A percentile compares a stretch with the other conserved stretches of the same genome.
Evolutionary conservation across 2,329 filamentous ascomycete species (phyloP).

Genomic region (Calonectria pauciramosa): DNA sequence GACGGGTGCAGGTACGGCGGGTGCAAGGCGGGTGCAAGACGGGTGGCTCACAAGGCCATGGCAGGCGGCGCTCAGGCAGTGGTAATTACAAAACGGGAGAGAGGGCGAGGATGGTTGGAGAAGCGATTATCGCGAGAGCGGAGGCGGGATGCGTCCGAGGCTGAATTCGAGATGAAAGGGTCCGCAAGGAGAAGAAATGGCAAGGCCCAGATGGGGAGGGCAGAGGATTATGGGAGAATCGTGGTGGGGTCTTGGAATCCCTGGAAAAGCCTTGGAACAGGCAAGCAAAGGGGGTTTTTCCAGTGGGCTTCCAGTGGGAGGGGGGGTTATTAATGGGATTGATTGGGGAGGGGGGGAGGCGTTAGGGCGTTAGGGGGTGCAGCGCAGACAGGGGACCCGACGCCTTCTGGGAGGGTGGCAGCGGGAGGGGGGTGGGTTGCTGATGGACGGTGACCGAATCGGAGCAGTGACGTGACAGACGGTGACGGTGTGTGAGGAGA

Average conservation of each 20-base stretch:
- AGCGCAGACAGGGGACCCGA: neutral
- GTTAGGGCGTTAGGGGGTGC: conserved; percentile 25
- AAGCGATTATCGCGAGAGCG: neutral
- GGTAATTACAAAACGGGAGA: neutral
- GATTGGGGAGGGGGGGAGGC: conserved; percentile 29
- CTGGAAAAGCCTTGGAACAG: conserved; percentile 43
- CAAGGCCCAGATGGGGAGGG: conserved; percentile 22
- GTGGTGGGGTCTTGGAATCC: conserved; percentile 45
- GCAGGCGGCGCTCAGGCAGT: conserved; percentile 16
- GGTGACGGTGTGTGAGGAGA: conserved; percentile 10
- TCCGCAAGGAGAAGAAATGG: conserved; percentile 34
- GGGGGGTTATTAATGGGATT: conserved; percentile 28
- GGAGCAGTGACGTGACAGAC: conserved; percentile 26
- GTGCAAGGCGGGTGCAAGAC: conserved; percentile 20
- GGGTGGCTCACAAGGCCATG: conserved; percentile 41
- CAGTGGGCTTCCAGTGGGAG: conserved; percentile 25
- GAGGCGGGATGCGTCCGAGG: neutral
- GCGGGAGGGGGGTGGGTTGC: conserved; percentile 11
- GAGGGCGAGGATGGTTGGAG: neutral
- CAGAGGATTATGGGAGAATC: conserved; percentile 35
- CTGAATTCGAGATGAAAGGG: conserved; percentile 15
- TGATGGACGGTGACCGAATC: conserved; percentile 17
- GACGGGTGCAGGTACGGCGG: conserved; percentile 30
- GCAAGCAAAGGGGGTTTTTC: conserved; percentile 35
- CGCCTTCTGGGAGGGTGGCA: neutral